Percentiles rank a stretch among this genome's conserved stretches.
Evolutionary conservation across 352 stramenopile species (phyloP).

Genomic region (Phytophthora citrophthora): DNA sequence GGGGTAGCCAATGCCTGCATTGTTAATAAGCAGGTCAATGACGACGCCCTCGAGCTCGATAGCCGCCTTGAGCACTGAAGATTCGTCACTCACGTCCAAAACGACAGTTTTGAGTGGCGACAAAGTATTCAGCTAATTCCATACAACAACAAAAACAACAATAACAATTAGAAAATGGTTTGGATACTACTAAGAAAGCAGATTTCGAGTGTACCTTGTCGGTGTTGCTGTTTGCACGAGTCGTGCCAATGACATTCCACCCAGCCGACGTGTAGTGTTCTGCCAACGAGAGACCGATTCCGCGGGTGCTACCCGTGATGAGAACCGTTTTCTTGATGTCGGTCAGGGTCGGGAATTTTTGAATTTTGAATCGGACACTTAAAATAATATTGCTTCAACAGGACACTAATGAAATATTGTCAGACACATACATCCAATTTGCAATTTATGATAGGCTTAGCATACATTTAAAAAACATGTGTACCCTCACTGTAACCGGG

Average conservation of each 20-base stretch:
- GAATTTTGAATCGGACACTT: no score
- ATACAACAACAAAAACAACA: no score
- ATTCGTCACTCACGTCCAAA: conserved; percentile 2
- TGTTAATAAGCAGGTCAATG: conserved; percentile 20
- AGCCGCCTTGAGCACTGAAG: conserved; percentile 4
- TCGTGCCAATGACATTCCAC: conserved; percentile 16
- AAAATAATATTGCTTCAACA: no score
- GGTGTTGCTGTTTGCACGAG: conserved; percentile 11
- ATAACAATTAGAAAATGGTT: not conserved
- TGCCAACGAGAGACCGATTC: conserved; percentile 7
- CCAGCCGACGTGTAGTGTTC: conserved; percentile 2
- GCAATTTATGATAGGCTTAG: no score
- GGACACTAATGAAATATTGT: no score
- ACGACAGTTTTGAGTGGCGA: conserved; percentile 11
- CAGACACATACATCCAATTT: no score
- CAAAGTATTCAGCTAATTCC: not conserved
- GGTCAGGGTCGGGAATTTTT: no score
- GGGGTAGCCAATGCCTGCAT: conserved; percentile 2
- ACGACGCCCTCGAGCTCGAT: conserved; percentile 2
- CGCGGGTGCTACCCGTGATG: conserved; percentile 7
- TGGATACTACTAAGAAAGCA: not conserved
- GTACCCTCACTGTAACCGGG: no score
- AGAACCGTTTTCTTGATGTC: conserved; percentile 7
- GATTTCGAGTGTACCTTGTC: not conserved
- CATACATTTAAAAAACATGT: no score